Percentiles rank a stretch among this genome's conserved stretches.
Evolutionary conservation across 441 rosid species (phyloP).

Genomic region (Croton laevigatus): DNA sequence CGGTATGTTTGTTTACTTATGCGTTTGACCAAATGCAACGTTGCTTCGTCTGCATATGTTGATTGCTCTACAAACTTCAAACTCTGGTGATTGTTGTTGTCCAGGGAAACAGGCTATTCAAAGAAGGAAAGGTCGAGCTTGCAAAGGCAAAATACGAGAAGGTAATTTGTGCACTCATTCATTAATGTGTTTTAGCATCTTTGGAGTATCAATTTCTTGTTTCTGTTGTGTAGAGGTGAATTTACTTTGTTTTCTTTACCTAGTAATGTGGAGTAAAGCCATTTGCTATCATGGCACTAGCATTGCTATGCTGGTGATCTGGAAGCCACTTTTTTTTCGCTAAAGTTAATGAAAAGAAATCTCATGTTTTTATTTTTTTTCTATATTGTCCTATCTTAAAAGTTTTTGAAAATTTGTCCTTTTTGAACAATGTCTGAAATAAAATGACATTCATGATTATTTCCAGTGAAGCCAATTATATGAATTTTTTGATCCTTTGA

Average conservation of each 20-base stretch:
- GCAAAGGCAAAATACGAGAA: slow-evolving; percentile 95
- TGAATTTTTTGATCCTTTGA: not conserved
- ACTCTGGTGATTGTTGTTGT: slow-evolving; percentile 26
- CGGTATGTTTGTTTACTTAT: slow-evolving; percentile 45
- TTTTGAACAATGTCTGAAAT: not conserved
- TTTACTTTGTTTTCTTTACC: no score
- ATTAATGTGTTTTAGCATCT: not conserved
- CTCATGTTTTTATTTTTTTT: not conserved
- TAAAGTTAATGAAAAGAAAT: not conserved
- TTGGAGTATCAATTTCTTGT: not conserved
- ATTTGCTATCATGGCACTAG: not conserved
- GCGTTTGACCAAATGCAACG: not conserved
- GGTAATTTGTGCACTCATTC: slow-evolving; percentile 40
- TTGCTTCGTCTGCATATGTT: not conserved
- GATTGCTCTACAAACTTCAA: slow-evolving; percentile 11
- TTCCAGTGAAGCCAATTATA: not conserved
- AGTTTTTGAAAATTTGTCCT: not conserved
- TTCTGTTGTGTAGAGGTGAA: not conserved
- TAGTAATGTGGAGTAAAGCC: not conserved
- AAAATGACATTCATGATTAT: not conserved
- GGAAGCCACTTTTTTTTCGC: not conserved
- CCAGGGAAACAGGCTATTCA: slow-evolving; percentile 94
- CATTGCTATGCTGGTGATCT: not conserved
- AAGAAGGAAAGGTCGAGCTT: slow-evolving; percentile 93
- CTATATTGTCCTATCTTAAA: not conserved